A percentile compares a stretch with the other conserved stretches of the same genome.
Evolutionary conservation across 2,329 filamentous ascomycete genomes (phyloP).

Genomic region (Pyrenophora graminea): DNA sequence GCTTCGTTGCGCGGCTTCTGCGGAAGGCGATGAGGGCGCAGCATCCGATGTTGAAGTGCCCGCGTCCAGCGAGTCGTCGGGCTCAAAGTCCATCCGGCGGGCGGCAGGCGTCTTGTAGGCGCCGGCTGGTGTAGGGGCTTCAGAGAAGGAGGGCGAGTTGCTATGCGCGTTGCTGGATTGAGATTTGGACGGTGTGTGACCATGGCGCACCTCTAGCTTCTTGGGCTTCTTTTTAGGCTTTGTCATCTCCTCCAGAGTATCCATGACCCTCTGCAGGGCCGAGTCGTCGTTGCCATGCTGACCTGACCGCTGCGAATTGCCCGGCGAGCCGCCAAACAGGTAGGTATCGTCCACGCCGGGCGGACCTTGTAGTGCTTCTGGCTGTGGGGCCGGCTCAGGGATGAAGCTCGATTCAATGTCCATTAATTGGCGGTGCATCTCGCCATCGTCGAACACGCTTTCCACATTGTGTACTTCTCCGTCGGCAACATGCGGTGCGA

Average conservation of each 20-base stretch:
- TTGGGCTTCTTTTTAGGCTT: slow-evolving; percentile 31
- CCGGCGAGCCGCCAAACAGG: slow-evolving; percentile 48
- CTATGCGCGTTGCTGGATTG: slow-evolving; percentile 17
- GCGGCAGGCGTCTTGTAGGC: slow-evolving; percentile 50
- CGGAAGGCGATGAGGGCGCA: slow-evolving; percentile 51
- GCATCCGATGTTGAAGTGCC: slow-evolving; percentile 37
- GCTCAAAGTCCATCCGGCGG: slow-evolving; percentile 28
- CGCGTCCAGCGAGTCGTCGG: slow-evolving; percentile 34
- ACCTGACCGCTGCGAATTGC: slow-evolving; percentile 29
- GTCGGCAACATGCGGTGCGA: slow-evolving; percentile 38
- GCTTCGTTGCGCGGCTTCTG: slow-evolving; percentile 46
- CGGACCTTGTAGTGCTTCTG: slow-evolving; percentile 26
- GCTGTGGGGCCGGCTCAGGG: slow-evolving; percentile 55
- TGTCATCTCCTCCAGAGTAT: slow-evolving; percentile 20
- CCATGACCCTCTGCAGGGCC: slow-evolving; percentile 21
- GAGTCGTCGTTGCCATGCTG: slow-evolving; percentile 13
- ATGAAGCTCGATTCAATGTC: slow-evolving; percentile 68
- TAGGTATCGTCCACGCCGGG: slow-evolving; percentile 53
- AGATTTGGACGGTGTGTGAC: slow-evolving; percentile 21
- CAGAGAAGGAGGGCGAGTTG: slow-evolving; percentile 36
- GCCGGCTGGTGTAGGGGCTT: slow-evolving; percentile 47
- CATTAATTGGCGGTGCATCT: slow-evolving; percentile 63
- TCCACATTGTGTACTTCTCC: slow-evolving; percentile 44
- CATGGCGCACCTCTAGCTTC: slow-evolving; percentile 25
- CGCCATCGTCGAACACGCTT: slow-evolving; percentile 57